Evolutionary conservation across 2,329 filamentous ascomycete species (phyloP), one percentile per base, ranked within the genome.

Genomic region (Exophiala viscosa): DNA sequence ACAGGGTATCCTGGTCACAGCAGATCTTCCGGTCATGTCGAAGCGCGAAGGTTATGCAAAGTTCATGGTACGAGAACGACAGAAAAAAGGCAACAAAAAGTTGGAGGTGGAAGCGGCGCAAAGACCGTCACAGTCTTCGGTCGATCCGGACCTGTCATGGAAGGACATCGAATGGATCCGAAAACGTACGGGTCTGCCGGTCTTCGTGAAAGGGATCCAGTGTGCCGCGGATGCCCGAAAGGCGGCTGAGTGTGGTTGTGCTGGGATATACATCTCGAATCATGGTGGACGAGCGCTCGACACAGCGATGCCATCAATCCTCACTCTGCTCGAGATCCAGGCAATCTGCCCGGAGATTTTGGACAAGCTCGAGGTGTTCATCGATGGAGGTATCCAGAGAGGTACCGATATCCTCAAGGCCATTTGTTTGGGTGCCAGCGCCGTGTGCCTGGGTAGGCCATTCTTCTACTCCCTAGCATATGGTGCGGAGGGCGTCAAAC

Each of bases 261-360:
- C 80, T 52, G 80, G 79, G 1, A 78, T 83, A 42, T 65, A 81
- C 52, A 58, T 84, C 32, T 80, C 76, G 54, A 84, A 83, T 55
- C 81, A 83, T 50, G 80, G 81, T 14, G 81, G 81, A 2, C 69
- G 81, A 23, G 77, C 78, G 1, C 68, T 80, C 1, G 80, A 83
- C 46, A 62, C 58, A 1, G 52, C 55, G 18, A 45, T 48, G 15
- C 58, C 84, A 0, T 75, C 79, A 0, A 73, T 87, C 28, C 65
- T 86, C 32, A 76, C 82, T 0, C 64, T 87, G 3, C 67, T 87
- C 1, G 84, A 88, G 67, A 72, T 87, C 55, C 82, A 77, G 73
- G 46, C 71, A 65, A 51, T 69, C 76, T 1, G 77, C 78, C 53
- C 68, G 70, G 23, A 68, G 68, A 42, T 62, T 13, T 43, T 62